phyloP scores from a whole-genome alignment of 768 basidiomycete genomes.

The Lentinula boryana region DNA sequence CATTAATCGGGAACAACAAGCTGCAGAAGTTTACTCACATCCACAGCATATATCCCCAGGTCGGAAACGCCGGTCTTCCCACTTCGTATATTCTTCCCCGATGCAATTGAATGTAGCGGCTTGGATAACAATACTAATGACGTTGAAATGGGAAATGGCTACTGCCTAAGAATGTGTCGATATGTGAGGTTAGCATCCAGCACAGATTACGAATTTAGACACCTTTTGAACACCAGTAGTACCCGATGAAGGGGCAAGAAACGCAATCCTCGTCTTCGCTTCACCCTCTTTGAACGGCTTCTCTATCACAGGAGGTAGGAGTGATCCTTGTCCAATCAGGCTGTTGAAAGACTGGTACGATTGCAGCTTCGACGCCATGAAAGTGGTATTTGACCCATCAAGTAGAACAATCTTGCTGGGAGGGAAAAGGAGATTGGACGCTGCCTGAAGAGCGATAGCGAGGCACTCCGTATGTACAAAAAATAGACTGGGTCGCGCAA shows the following conservation, averaged over 20 bases:
- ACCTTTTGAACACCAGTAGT: slow-evolving; percentile 48
- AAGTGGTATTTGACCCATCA: slow-evolving; percentile 8
- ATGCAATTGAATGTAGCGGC: slow-evolving; percentile 28
- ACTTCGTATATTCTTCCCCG: slow-evolving; percentile 22
- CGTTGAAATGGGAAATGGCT: slow-evolving; percentile 40
- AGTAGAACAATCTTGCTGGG: slow-evolving; percentile 24
- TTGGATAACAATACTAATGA: slow-evolving; percentile 39
- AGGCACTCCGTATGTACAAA: slow-evolving; percentile 25
- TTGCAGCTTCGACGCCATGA: slow-evolving; percentile 2
- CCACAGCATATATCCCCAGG: slow-evolving; percentile 38
- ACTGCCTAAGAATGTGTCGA: slow-evolving; percentile 29
- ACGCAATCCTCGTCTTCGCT: slow-evolving; percentile 38
- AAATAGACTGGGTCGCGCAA: slow-evolving; percentile 26
- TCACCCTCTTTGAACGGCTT: slow-evolving; percentile 30
- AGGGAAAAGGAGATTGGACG: slow-evolving; percentile 11
- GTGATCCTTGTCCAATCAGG: slow-evolving; percentile 25
- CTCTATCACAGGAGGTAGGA: slow-evolving; percentile 29
- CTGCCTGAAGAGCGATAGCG: slow-evolving; percentile 22
- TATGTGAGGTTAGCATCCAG: background rate
- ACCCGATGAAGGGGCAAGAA: slow-evolving; percentile 46
- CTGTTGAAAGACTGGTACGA: slow-evolving; percentile 19
- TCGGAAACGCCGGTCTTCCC: slow-evolving; percentile 31
- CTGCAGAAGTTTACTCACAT: slow-evolving; percentile 22
- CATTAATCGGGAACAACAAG: slow-evolving; percentile 3
- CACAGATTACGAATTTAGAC: background rate